These are phyloP conservation scores for Xylariaceae sp. DNA, from an alignment of 2,329 filamentous ascomycete species.

Conservation along the genomic window DNA sequence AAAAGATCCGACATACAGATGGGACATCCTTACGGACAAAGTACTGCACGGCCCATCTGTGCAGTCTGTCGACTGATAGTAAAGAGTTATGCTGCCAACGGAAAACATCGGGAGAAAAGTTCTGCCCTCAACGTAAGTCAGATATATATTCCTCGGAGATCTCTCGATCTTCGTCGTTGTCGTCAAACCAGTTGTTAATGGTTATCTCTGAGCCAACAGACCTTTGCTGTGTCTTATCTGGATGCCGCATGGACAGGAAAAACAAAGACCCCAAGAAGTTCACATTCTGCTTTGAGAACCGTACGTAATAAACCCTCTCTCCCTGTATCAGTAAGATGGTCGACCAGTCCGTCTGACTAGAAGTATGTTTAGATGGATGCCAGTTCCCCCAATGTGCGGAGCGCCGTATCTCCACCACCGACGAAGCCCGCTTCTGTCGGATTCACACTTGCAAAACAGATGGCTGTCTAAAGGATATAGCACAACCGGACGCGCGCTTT, in stretches of 20 bases:
- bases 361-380: constrained; percentile 17
- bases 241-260: background rate
- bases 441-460: background rate
- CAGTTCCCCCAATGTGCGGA: constrained; percentile 14
- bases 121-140: background rate
- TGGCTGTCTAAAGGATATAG: background rate
- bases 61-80: background rate
- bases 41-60: background rate
- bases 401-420: background rate
- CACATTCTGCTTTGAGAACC: background rate
- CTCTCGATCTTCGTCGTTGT: background rate
- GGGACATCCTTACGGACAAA: background rate
- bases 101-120: background rate
- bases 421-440: background rate
- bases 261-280: background rate
- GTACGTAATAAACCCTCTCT: background rate
- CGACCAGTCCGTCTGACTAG: background rate
- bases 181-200: background rate
- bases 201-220: background rate
- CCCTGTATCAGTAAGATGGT: background rate
- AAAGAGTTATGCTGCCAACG: background rate
- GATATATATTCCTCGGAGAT: background rate
- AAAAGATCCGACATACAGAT: background rate
- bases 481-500: constrained; percentile 11
- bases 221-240: background rate